Evolutionary conservation across 345 rosid species (phyloP), one percentile per base, ranked within the genome.

Genomic region (Boechera divaricarpa): DNA sequence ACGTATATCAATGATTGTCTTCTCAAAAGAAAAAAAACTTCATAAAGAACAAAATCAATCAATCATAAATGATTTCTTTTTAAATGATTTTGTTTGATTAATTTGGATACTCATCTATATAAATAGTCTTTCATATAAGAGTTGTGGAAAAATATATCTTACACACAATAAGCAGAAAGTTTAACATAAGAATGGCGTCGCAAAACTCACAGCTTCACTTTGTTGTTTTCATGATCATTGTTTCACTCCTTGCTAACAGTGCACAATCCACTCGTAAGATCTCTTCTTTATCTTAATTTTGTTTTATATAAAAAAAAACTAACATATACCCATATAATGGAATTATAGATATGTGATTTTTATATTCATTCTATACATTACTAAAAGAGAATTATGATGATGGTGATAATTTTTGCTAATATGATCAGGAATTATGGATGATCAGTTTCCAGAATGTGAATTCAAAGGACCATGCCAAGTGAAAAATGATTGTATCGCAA

Each of bases 241-340:
- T 68, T 76, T 45, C 74, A 59, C 69, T 76, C 32, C 63, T 68
- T 52, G 62, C 56, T 21, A 68, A 76, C 74, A 76, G 6, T 9
- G 60, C 13, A 41, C 56, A 68, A 31, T 68, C 69, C 5, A 51
- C 69, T 28, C 45, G 63, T 76, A 60, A 59, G 69, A 49, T 76
- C 47, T 51, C 54, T 51, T 48, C 10, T 3, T 5, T 8, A 10
- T 49, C 45, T 57, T 48, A 36, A 35, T 13, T 48, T 63, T 54
- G 21, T 6, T 16, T 21, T 31, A 28, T 39, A 48, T 32, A 41
- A 41, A n/a, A 5, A 28, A 38, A 8, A n/a, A 48, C 52, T 48
- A 48, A 16, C 26, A 48, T 7, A 16, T 48, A 7, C 24, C 18
- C 47, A 42, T 41, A 42, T 13, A 12, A 42, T 42, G 48, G n/a